phyloP scores from a whole-genome alignment of 306 rosid genomes.

The Rosa chinensis region DNA sequence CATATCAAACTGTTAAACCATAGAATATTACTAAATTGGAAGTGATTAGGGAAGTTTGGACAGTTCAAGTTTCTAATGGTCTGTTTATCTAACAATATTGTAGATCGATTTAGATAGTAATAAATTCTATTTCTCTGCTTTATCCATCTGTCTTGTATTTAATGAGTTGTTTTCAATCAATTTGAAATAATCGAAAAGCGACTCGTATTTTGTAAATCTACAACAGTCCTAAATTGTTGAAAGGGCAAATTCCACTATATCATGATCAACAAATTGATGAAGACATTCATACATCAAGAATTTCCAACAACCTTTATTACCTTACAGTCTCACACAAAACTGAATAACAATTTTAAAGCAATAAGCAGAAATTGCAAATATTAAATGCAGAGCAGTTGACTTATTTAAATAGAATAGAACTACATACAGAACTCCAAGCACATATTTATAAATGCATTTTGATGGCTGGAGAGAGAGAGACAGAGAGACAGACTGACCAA shows the following conservation, averaged over 20 bases:
- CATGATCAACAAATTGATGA: not conserved
- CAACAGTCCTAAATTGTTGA: not conserved
- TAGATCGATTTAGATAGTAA: not conserved
- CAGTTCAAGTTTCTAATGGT: not conserved
- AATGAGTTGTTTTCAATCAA: not conserved
- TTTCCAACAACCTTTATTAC: not conserved
- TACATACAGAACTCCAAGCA: not conserved
- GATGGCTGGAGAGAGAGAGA: not conserved
- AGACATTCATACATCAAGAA: not conserved
- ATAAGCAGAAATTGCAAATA: not conserved
- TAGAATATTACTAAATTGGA: not conserved
- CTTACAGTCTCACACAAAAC: not conserved
- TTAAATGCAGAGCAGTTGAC: not conserved
- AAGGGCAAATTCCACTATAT: not conserved
- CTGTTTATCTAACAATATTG: not conserved
- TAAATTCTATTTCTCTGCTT: not conserved
- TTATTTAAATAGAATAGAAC: not conserved
- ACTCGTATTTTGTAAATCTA: not conserved
- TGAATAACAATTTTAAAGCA: not conserved
- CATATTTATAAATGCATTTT: not conserved
- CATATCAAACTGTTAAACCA: not conserved
- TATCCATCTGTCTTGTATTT: not conserved
- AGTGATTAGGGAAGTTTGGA: not conserved
- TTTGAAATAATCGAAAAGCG: not conserved
- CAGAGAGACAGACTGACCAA: conserved; percentile 54